A percentile compares a stretch with the other conserved stretches of the same genome.
Evolutionary conservation across 1,284 basidiomycete genomes (phyloP).

Genomic region (Xerocomus nothofagi): DNA sequence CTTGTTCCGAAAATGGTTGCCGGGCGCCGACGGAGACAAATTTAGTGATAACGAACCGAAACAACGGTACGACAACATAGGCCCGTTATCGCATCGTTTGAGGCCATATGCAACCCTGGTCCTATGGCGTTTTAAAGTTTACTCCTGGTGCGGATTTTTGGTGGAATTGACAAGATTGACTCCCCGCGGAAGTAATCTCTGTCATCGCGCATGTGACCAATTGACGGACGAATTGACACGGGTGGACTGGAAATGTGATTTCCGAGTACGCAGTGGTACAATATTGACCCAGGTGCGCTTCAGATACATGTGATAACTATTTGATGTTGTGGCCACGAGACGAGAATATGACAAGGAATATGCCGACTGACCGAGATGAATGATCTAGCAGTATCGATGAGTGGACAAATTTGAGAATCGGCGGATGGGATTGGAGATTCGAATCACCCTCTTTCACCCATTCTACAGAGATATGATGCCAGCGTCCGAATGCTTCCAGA

Average conservation of each 20-base stretch:
- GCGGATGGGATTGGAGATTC: not conserved
- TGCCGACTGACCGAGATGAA: not conserved
- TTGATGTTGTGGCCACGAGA: not conserved
- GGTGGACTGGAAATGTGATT: conserved; percentile 2
- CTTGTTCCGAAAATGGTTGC: conserved; percentile 21
- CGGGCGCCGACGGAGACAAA: conserved; percentile 4
- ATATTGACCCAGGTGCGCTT: not conserved
- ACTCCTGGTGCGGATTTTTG: conserved; percentile 13
- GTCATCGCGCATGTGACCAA: conserved; percentile 1
- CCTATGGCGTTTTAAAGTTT: conserved; percentile 6
- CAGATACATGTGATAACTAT: not conserved
- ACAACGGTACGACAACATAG: conserved; percentile 24
- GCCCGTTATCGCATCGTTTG: conserved; percentile 8
- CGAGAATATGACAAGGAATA: not conserved
- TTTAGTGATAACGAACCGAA: conserved; percentile 22
- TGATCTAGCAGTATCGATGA: not conserved
- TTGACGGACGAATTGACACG: not conserved
- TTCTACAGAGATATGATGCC: not conserved
- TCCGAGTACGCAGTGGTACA: conserved; percentile 15
- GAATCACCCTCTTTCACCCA: not conserved
- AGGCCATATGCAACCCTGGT: not conserved
- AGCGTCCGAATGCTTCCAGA: not conserved
- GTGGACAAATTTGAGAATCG: not conserved
- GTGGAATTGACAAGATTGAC: conserved; percentile 6
- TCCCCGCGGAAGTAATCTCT: conserved; percentile 8